Evolutionary conservation across 352 stramenopile genomes (phyloP).

Genomic region (Globisporangium echinulatum): DNA sequence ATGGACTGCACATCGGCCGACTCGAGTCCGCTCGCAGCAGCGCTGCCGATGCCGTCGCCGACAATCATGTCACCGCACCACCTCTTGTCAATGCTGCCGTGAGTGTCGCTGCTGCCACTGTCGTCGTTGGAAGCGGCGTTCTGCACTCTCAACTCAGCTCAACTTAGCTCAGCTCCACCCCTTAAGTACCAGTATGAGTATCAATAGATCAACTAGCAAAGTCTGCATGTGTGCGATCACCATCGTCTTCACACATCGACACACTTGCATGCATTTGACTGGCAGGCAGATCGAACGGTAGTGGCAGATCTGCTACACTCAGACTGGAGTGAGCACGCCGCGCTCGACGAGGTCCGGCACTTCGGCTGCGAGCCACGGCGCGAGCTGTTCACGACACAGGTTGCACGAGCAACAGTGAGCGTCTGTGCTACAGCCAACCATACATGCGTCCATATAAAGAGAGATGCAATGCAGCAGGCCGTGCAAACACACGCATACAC

Average conservation of each 20-base stretch:
- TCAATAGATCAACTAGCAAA: not conserved
- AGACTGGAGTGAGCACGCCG: slow-evolving; percentile 66
- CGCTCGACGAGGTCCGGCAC: slow-evolving; percentile 82
- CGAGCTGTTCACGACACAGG: slow-evolving; percentile 30
- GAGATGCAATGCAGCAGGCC: slow-evolving; percentile 1
- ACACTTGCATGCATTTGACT: no score
- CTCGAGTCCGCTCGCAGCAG: slow-evolving; percentile 6
- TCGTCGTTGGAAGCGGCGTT: slow-evolving; percentile 8
- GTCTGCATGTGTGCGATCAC: no score
- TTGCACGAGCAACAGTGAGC: no score
- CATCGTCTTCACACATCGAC: no score
- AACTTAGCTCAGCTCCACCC: not conserved
- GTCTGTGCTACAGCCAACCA: no score
- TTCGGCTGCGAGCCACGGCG: slow-evolving; percentile 82
- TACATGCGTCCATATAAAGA: not conserved
- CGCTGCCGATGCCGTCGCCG: slow-evolving; percentile 31
- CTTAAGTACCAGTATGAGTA: not conserved
- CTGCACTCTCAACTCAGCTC: not conserved
- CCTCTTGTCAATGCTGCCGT: slow-evolving; percentile 55
- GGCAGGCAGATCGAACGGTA: not conserved
- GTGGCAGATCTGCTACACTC: slow-evolving; percentile 3
- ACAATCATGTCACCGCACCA: slow-evolving; percentile 59
- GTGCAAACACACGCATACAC: not conserved
- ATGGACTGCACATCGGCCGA: not conserved
- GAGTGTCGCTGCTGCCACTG: not conserved